Evolutionary conservation across 495 filamentous ascomycete genomes (phyloP), one percentile per base, ranked within the genome.

Genomic region (Penicillium alfredii): DNA sequence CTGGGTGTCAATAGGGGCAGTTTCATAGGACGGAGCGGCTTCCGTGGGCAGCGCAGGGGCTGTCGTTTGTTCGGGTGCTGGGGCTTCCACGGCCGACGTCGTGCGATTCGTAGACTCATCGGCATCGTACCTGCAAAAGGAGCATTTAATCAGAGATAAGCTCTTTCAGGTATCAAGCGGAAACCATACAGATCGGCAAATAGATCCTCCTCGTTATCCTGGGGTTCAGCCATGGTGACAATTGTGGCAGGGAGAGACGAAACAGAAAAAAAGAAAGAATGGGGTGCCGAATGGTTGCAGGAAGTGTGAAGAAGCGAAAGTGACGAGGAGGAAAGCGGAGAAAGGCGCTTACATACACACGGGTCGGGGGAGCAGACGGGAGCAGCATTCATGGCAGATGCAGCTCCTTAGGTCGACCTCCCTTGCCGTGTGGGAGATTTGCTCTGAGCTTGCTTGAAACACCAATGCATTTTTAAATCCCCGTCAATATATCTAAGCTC

Each of bases 151-250:
- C 16, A 42, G 43, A 25, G 19, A 23, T 4, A 17, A 23, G 17
- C 1, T n/a, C 10, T 25, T 33, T 30, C 4, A 30, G 12, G 9
- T 31, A 22, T 1, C 6, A 17, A 16, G 19, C 34, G 14, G 31
- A 28, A 16, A 15, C 39, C 88, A 59, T 73, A 97, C 92, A 98
- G 78, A 69, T 98, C 92, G 46, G 88, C 92, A 60, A 98, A 98
- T 54, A 98, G 83, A 74, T 98, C 92, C 53, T 97, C 93, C 34
- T 97, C 93, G 46, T 89, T 80, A 42, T 89, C 88, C 59, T 93
- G 88, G 31, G 78, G 76, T 58, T 94, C 88, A 15, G 87, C 77
- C 88, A 94, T 94, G 38, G 23, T 55, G 44, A 49, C 37, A 13
- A 35, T 12, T 17, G 22, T 18, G 11, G 8, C 12, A 15, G 19